Evolutionary conservation across 371 early-diverging fungal species (phyloP).

Genomic region (Mortierella sp.): DNA sequence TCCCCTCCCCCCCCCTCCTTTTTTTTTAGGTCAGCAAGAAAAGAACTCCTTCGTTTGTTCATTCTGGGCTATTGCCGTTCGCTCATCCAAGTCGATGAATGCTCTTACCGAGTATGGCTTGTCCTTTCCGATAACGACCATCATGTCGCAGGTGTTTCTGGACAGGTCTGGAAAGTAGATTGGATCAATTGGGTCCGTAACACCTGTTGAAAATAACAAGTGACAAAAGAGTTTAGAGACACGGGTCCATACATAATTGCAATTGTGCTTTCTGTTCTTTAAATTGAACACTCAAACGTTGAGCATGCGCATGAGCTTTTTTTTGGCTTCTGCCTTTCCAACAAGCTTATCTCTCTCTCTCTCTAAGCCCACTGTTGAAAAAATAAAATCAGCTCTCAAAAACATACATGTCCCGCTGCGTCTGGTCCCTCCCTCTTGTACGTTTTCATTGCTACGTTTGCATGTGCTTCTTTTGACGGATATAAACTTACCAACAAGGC

Average conservation of each 20-base stretch:
- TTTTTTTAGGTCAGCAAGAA: not conserved
- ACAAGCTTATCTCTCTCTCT: constrained; percentile 2
- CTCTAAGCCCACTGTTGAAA: not conserved
- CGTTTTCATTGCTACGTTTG: not conserved
- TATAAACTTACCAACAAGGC: constrained; percentile 40
- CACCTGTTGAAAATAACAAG: constrained; percentile 12
- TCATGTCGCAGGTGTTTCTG: constrained; percentile 42
- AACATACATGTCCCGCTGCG: not conserved
- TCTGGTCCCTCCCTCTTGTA: not conserved
- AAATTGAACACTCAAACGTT: no score
- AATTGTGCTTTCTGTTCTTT: no score
- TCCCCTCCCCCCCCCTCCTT: not conserved
- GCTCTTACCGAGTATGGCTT: constrained; percentile 50
- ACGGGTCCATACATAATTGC: no score
- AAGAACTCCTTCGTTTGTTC: no score
- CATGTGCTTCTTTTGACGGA: constrained; percentile 14
- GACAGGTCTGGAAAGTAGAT: constrained; percentile 50
- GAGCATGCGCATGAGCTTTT: not conserved
- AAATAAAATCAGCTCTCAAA: not conserved
- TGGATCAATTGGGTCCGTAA: constrained; percentile 50
- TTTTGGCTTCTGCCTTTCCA: not conserved
- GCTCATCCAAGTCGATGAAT: not conserved
- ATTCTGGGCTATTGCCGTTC: no score
- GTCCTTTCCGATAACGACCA: constrained; percentile 53
- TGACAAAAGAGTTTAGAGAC: no score